Conservation (phyloP, 192 early-diverging fungal genomes). For the Podila horticola region DNA sequence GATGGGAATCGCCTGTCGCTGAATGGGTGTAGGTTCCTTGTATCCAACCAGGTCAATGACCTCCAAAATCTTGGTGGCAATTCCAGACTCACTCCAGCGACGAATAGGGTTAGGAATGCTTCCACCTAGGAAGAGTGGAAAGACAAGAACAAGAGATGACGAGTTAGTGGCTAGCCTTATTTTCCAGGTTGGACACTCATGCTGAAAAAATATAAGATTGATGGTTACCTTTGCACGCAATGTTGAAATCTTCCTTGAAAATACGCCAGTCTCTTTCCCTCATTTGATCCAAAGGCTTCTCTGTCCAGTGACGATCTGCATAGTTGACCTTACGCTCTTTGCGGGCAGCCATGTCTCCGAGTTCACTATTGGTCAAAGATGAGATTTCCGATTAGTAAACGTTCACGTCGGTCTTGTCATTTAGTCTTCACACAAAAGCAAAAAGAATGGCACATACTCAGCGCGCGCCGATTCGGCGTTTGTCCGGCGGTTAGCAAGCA, state of each 20-base stretch:
- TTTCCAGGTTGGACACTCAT: background rate
- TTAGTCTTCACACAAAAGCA: background rate
- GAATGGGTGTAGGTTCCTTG: constrained; percentile 95
- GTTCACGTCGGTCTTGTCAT: background rate
- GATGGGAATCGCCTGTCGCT: constrained; percentile 96
- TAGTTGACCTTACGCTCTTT: constrained; percentile 77
- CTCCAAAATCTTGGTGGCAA: constrained; percentile 75
- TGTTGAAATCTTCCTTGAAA: constrained; percentile 98
- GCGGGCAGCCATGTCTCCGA: constrained; percentile 66
- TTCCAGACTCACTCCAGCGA: constrained; percentile 84
- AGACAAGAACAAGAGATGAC: background rate
- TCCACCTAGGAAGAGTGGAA: constrained; percentile 61
- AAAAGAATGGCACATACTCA: constrained; percentile 22
- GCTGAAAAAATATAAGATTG: background rate
- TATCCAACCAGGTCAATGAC: constrained; percentile 90
- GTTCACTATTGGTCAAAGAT: constrained; percentile 54
- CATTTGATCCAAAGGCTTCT: constrained; percentile 93
- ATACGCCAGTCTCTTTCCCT: constrained; percentile 99
- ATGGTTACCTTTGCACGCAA: constrained; percentile 86
- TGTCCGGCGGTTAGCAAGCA: constrained; percentile 69
- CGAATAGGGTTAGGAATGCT: constrained; percentile 91
- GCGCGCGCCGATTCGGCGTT: constrained; percentile 70
- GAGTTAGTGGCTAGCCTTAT: background rate
- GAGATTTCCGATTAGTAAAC: background rate
- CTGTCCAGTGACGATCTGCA: constrained; percentile 96